A percentile compares a stretch with the other conserved stretches of the same genome.
Evolutionary conservation across 148 eudicot genomes (phyloP).

Genomic region (Amaranthus palmeri): DNA sequence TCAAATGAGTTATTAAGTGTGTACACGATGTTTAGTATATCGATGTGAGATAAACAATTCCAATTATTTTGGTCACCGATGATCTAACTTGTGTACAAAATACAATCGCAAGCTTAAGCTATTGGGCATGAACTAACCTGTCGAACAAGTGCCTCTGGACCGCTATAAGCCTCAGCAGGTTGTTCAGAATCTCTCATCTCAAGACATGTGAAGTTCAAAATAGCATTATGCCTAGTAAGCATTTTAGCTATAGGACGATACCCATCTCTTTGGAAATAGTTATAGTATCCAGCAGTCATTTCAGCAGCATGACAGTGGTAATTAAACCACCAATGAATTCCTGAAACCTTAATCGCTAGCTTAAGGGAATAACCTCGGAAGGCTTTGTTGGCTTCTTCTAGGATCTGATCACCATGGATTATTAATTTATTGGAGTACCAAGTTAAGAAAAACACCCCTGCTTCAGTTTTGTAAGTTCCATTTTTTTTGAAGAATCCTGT

Average conservation of each 20-base stretch:
- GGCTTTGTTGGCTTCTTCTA: slow-evolving; percentile 40
- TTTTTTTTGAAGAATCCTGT: slow-evolving; percentile 61
- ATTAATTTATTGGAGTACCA: slow-evolving; percentile 80
- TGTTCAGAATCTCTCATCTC: slow-evolving; percentile 86
- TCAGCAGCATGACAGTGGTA: slow-evolving; percentile 75
- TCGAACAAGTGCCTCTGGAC: slow-evolving; percentile 64
- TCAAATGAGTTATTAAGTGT: too few species aligned
- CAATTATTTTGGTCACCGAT: neutral
- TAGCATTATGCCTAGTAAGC: slow-evolving; percentile 61
- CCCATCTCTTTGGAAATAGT: slow-evolving; percentile 61
- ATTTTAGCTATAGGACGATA: slow-evolving; percentile 72
- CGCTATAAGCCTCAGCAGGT: slow-evolving; percentile 64
- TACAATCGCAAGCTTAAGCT: too few species aligned
- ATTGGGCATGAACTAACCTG: slow-evolving; percentile 35
- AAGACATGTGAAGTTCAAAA: slow-evolving; percentile 76
- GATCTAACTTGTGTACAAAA: too few species aligned
- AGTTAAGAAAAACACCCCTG: slow-evolving; percentile 68
- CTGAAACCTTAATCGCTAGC: slow-evolving; percentile 59
- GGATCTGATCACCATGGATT: slow-evolving; percentile 63
- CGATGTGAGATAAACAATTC: too few species aligned
- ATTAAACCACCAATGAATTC: slow-evolving; percentile 85
- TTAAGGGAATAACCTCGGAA: slow-evolving; percentile 52
- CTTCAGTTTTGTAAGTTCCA: slow-evolving; percentile 47
- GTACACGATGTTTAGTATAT: too few species aligned
- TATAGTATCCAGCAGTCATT: slow-evolving; percentile 87